Conservation (phyloP, 371 early-diverging fungal species). For the Actinomucor elegans region DNA sequence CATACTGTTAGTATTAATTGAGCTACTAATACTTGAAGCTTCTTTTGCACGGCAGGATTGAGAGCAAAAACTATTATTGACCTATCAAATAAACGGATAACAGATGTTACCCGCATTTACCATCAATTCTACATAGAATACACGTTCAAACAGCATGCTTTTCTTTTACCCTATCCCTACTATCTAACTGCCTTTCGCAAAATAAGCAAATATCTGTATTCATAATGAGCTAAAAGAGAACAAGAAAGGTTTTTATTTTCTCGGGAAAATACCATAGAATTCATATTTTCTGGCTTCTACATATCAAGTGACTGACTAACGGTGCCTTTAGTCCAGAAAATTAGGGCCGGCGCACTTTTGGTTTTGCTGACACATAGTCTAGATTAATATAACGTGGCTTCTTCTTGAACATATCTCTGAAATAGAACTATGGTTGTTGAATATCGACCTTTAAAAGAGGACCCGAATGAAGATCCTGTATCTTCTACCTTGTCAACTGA, state of each 20-base stretch:
- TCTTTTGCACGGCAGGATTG: neutral
- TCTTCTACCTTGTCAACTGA: neutral
- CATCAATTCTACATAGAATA: neutral
- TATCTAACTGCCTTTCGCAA: neutral
- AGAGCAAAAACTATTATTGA: neutral
- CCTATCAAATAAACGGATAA: neutral
- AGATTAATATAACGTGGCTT: too few species aligned
- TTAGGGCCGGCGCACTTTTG: too few species aligned
- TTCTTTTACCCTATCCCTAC: too few species aligned
- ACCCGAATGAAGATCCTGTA: too few species aligned
- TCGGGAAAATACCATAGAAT: too few species aligned
- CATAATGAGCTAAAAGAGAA: neutral
- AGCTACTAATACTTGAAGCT: neutral
- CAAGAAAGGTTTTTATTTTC: too few species aligned
- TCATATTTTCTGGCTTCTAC: neutral
- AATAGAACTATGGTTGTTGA: constrained; percentile 5
- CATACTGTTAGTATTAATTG: neutral
- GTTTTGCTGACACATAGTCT: too few species aligned
- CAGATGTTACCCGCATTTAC: neutral
- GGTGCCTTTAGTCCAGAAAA: too few species aligned
- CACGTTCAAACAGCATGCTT: neutral
- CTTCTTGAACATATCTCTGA: too few species aligned
- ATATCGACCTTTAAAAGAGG: constrained; percentile 2
- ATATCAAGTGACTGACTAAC: too few species aligned
- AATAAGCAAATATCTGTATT: constrained; percentile 5